Evolutionary conservation across 2,329 filamentous ascomycete genomes (phyloP).

Genomic region (Scytalidium lignicola): DNA sequence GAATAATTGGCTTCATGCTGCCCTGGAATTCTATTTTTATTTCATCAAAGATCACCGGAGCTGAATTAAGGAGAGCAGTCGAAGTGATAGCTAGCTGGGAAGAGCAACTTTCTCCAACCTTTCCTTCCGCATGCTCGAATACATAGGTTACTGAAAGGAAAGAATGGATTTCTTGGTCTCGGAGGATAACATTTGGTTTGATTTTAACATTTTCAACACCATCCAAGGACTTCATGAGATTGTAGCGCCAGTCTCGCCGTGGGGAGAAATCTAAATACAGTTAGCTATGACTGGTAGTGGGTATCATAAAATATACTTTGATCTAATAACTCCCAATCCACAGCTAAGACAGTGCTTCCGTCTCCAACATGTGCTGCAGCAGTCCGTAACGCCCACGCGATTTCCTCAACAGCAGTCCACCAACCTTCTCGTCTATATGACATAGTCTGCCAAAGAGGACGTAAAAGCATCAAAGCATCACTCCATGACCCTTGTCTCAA

Average conservation of each 20-base stretch:
- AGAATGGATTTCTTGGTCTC: conserved; percentile 46
- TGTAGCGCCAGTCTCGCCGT: conserved; percentile 55
- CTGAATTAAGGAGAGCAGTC: conserved; percentile 46
- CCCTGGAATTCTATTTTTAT: conserved; percentile 53
- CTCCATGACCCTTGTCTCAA: conserved; percentile 46
- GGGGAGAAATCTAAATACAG: conserved; percentile 43
- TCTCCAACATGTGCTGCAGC: conserved; percentile 49
- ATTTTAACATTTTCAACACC: conserved; percentile 36
- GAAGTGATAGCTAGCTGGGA: conserved; percentile 56
- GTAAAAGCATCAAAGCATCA: conserved; percentile 47
- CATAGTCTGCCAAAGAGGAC: conserved; percentile 52
- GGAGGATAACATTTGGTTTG: conserved; percentile 46
- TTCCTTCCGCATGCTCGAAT: conserved; percentile 53
- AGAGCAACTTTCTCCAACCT: conserved; percentile 53
- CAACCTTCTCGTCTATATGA: conserved; percentile 55
- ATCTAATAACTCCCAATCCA: conserved; percentile 62
- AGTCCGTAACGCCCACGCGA: conserved; percentile 55
- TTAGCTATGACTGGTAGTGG: conserved; percentile 14
- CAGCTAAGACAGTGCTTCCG: conserved; percentile 51
- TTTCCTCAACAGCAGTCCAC: conserved; percentile 53
- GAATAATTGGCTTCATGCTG: conserved; percentile 48
- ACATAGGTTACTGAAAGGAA: conserved; percentile 51
- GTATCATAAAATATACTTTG: conserved; percentile 40
- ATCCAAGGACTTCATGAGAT: conserved; percentile 52
- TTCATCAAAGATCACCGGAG: conserved; percentile 45